Conservation (phyloP, 2,329 filamentous ascomycete genomes). For the Zelopaecilomyces penicillatus region DNA sequence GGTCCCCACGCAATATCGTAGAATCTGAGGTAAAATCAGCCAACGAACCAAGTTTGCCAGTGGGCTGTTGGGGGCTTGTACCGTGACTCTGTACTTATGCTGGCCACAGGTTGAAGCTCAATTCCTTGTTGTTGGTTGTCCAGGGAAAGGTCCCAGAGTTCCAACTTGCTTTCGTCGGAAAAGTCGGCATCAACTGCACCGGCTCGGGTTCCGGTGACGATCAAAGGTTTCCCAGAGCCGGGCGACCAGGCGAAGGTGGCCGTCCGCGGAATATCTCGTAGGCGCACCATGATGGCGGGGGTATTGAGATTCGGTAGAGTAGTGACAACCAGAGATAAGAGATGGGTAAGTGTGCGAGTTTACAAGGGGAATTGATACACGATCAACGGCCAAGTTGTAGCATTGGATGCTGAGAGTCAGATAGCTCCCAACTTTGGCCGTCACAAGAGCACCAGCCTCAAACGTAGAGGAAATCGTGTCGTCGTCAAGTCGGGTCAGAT, state of each 20-base stretch:
- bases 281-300: slow-evolving; percentile 69
- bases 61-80: slow-evolving; percentile 29
- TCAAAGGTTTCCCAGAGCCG: slow-evolving; percentile 64
- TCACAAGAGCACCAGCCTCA: slow-evolving; percentile 1
- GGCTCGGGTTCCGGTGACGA: slow-evolving; percentile 89
- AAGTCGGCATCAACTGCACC: slow-evolving; percentile 96
- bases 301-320: slow-evolving; percentile 11
- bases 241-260: slow-evolving; percentile 97
- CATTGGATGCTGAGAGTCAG: slow-evolving; percentile 7
- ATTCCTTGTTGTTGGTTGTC: slow-evolving; percentile 66
- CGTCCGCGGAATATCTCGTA: slow-evolving; percentile 93
- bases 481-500: neutral
- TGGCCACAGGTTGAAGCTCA: slow-evolving; percentile 79
- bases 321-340: neutral
- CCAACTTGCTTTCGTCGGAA: slow-evolving; percentile 91
- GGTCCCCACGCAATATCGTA: slow-evolving; percentile 95
- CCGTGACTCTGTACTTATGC: slow-evolving; percentile 84
- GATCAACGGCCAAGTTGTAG: slow-evolving; percentile 5
- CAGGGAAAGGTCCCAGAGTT: slow-evolving; percentile 89
- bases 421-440: slow-evolving; percentile 7
- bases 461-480: neutral
- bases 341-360: slow-evolving; percentile 4
- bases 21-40: slow-evolving; percentile 52
- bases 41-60: neutral
- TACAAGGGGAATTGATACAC: slow-evolving; percentile 1